Percentiles rank a stretch among this genome's conserved stretches.
These are phyloP conservation scores for Penicillium sp. DNA, from an alignment of 2,329 filamentous ascomycete genomes.

Conservation along the genomic window DNA sequence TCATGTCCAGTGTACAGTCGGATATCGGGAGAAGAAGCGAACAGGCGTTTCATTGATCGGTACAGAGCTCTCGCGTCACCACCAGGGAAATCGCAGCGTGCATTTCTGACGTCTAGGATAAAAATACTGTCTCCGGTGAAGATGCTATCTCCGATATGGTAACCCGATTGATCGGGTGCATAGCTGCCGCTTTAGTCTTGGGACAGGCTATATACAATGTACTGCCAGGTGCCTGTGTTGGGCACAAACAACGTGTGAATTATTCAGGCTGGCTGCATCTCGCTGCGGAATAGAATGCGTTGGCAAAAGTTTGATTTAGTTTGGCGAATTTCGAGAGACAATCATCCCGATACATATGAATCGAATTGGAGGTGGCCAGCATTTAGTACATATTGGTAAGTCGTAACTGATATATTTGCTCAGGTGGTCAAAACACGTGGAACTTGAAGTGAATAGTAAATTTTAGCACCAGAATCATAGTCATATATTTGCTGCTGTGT, in stretches of 20 bases:
- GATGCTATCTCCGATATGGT: slow-evolving; percentile 54
- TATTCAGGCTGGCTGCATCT: slow-evolving; percentile 38
- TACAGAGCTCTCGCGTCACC: slow-evolving; percentile 51
- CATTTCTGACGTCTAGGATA: slow-evolving; percentile 55
- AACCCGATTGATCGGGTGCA: slow-evolving; percentile 67
- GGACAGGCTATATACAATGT: slow-evolving; percentile 62
- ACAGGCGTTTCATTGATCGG: slow-evolving; percentile 47
- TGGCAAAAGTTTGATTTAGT: neutral
- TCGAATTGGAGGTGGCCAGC: neutral
- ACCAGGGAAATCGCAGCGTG: slow-evolving; percentile 59
- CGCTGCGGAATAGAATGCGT: neutral
- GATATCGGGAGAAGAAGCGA: slow-evolving; percentile 47
- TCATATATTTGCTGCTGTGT: no score
- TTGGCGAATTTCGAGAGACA: no score
- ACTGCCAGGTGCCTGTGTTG: slow-evolving; percentile 62
- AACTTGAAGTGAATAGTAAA: no score
- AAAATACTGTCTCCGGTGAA: slow-evolving; percentile 60
- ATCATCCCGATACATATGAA: neutral
- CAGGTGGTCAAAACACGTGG: no score
- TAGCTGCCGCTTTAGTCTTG: slow-evolving; percentile 49
- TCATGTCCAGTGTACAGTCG: slow-evolving; percentile 60
- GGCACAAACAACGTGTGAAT: slow-evolving; percentile 48
- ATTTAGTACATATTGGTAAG: slow-evolving; percentile 19
- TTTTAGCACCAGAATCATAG: no score
- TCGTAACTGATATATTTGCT: slow-evolving; percentile 8